A percentile compares a stretch with the other conserved stretches of the same genome.
Evolutionary conservation across 441 rosid species (phyloP).

Genomic region (Raphanus hybrid): DNA sequence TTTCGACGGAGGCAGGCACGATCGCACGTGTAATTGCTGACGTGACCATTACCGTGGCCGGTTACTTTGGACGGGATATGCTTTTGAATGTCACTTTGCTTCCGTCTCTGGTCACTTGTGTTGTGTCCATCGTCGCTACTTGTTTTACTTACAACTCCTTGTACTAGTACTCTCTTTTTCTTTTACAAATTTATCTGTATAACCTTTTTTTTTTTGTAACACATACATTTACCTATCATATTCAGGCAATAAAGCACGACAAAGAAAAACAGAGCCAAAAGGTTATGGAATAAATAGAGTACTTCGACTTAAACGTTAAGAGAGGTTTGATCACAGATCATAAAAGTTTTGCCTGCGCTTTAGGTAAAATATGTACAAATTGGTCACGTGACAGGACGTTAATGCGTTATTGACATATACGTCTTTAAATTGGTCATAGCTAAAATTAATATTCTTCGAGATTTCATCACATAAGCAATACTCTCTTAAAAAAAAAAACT

Average conservation of each 20-base stretch:
- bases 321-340: neutral
- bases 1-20: slow-evolving; percentile 94
- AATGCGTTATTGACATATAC: neutral
- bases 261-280: slow-evolving; percentile 9
- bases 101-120: slow-evolving; percentile 73
- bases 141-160: slow-evolving; percentile 83
- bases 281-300: slow-evolving; percentile 18
- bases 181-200: neutral
- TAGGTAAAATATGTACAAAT: slow-evolving; percentile 14
- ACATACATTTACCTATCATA: neutral
- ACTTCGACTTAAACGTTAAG: slow-evolving; percentile 9
- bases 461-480: neutral
- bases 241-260: neutral
- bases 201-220: too few species aligned
- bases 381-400: slow-evolving; percentile 18
- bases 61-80: slow-evolving; percentile 64
- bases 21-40: slow-evolving; percentile 91
- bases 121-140: slow-evolving; percentile 73
- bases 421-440: neutral
- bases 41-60: slow-evolving; percentile 79
- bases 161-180: slow-evolving; percentile 46
- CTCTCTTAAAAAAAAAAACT: neutral
- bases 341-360: slow-evolving; percentile 22
- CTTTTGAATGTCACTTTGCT: slow-evolving; percentile 80
- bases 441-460: neutral